Percentiles rank a stretch among this genome's conserved stretches.
Conservation (phyloP, 352 stramenopile species). For the Pythium grandisporangium region DNA sequence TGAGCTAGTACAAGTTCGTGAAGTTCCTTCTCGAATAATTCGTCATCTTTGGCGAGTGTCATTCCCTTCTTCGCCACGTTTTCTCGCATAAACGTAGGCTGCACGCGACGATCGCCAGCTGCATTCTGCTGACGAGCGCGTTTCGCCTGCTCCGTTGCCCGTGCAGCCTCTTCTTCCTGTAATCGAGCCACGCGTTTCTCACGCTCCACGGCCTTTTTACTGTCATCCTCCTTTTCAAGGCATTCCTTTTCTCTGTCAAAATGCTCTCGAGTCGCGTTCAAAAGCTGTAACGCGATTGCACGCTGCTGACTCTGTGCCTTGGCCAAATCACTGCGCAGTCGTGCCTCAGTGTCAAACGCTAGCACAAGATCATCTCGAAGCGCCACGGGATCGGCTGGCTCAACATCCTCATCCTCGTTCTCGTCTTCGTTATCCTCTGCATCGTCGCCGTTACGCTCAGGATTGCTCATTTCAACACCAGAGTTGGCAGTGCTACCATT, state of each 20-base stretch:
- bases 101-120: no score
- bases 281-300: conserved; percentile 43
- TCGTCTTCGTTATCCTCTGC: conserved; percentile 5
- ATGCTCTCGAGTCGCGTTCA: conserved; percentile 42
- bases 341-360: conserved; percentile 17
- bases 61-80: conserved; percentile 49
- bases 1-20: conserved; percentile 29
- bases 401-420: conserved; percentile 14
- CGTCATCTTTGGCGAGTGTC: conserved; percentile 40
- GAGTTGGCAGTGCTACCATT: background rate
- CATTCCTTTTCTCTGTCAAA: conserved; percentile 47
- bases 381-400: conserved; percentile 26
- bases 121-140: conserved; percentile 18
- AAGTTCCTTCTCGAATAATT: conserved; percentile 43
- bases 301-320: conserved; percentile 25
- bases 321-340: conserved; percentile 25
- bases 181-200: conserved; percentile 30
- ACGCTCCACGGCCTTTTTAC: conserved; percentile 30
- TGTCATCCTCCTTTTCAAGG: conserved; percentile 35
- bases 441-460: background rate
- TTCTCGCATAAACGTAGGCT: conserved; percentile 30
- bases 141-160: conserved; percentile 31
- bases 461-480: background rate
- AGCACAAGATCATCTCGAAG: conserved; percentile 31
- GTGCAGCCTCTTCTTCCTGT: conserved; percentile 34